Base-by-base conservation (phyloP, 2,329 filamentous ascomycete genomes). In the Hypoxylon rubiginosum region DNA sequence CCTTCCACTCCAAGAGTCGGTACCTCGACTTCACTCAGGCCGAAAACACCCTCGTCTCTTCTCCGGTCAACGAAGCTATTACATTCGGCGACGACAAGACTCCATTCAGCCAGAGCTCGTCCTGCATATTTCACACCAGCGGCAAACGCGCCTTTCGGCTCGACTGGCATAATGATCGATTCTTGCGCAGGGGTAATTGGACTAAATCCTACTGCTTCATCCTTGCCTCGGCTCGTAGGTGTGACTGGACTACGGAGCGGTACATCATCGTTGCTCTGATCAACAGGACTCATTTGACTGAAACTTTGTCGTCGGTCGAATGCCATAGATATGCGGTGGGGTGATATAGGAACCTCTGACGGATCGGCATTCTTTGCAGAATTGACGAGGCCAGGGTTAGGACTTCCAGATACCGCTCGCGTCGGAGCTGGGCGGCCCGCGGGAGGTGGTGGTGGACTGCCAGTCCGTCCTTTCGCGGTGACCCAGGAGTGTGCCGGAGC, bases 11-110 rank as follows among this genome's bases (percentile, higher is more conserved):
- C 85, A 21, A 92, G 80, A 5, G 82, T 83, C 2, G 90, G 90
- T 45, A 90, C 89, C 77, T 95, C 92, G 45, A 95, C 88, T 46
- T 90, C 88, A 70, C 82, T 83, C 64, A 93, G 85, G 0, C 82
- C 82, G 1, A 87, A 84, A 9, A 94, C 87, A 48, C 92, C 92
- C 75, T 96, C 92, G 50, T 89, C 88, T 55, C 89, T 89, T 58
- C 92, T 86, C 49, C 92, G 84, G 63, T 95, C 92, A 32, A 93
- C 88, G 78, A 95, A 96, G 74, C 89, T 92, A 79, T 94, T 93
- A 81, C 90, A 93, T 76, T 96, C 92, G 60, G 87, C 86, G 15
- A 94, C 88, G 19, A 95, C 86, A 17, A 92, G 81, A 19, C 85
- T 84, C 92, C 92, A 96, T 77, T 96, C 92, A 0, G 92, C 92